Conservation (phyloP, 2,329 filamentous ascomycete genomes). For the Elsinoe batatas region DNA sequence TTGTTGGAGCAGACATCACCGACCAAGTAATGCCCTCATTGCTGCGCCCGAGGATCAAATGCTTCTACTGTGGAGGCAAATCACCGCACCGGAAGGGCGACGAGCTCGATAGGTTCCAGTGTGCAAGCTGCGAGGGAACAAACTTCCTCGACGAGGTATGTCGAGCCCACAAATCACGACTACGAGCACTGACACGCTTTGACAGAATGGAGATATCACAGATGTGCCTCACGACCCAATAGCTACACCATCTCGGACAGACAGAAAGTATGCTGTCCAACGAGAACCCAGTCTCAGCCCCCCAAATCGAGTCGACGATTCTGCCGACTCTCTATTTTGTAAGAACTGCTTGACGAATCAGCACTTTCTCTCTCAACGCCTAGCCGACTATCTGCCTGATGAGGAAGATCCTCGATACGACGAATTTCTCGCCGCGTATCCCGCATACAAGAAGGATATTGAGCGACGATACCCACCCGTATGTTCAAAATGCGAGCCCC, state of each 20-base stretch:
- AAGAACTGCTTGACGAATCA: slow-evolving; percentile 80
- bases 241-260: slow-evolving; percentile 41
- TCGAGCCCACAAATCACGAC: slow-evolving; percentile 14
- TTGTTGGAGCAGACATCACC: neutral
- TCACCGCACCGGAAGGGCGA: slow-evolving; percentile 52
- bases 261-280: slow-evolving; percentile 29
- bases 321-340: slow-evolving; percentile 51
- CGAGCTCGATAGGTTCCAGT: slow-evolving; percentile 57
- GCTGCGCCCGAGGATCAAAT: slow-evolving; percentile 30
- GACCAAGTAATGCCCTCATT: slow-evolving; percentile 13
- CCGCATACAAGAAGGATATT: slow-evolving; percentile 59
- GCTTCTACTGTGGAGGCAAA: slow-evolving; percentile 75
- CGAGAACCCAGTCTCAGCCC: slow-evolving; percentile 25
- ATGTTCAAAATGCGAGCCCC: slow-evolving; percentile 68
- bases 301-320: slow-evolving; percentile 39
- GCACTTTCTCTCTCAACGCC: slow-evolving; percentile 61
- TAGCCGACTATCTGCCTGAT: slow-evolving; percentile 70
- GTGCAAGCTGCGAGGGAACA: slow-evolving; percentile 68
- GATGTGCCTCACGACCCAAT: slow-evolving; percentile 65
- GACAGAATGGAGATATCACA: slow-evolving; percentile 73
- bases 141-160: slow-evolving; percentile 82
- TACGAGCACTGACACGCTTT: slow-evolving; percentile 18
- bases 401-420: slow-evolving; percentile 57
- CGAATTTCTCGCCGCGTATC: slow-evolving; percentile 58
- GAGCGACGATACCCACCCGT: slow-evolving; percentile 83